Evolutionary conservation across 345 rosid species (phyloP).

Genomic region (Trapa bicornis): DNA sequence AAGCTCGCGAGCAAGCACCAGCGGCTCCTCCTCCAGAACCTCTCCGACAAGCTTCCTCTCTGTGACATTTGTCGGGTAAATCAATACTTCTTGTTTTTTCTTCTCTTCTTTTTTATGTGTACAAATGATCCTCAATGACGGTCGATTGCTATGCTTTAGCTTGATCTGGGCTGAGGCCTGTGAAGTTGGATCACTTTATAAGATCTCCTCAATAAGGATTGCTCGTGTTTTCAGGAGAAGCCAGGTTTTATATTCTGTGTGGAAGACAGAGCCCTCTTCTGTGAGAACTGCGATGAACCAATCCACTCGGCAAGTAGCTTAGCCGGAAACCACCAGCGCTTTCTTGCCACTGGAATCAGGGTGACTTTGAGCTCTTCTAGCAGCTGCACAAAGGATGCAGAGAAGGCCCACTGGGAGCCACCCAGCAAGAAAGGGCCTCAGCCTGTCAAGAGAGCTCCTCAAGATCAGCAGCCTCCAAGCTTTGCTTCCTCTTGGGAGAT

Average conservation of each 20-base stretch:
- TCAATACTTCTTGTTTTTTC: too few species aligned
- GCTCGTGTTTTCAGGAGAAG: conserved; percentile 46
- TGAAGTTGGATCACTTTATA: too few species aligned
- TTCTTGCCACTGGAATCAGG: conserved; percentile 81
- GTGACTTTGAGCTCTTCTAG: conserved; percentile 52
- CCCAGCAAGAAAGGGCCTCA: conserved; percentile 39
- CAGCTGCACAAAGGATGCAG: conserved; percentile 37
- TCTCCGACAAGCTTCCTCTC: conserved; percentile 17
- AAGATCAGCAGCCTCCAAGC: conserved; percentile 23
- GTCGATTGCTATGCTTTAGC: too few species aligned
- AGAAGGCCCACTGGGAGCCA: conserved; percentile 51
- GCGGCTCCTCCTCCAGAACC: conserved; percentile 55
- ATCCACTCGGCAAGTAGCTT: conserved; percentile 65
- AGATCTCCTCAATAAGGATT: neutral
- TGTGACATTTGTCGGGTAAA: too few species aligned
- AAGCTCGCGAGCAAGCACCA: conserved; percentile 98
- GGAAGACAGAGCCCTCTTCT: conserved; percentile 90
- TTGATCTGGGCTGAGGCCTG: too few species aligned
- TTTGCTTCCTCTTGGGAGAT: conserved; percentile 54
- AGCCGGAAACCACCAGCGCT: conserved; percentile 80
- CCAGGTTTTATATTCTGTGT: conserved; percentile 95
- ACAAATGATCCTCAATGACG: too few species aligned
- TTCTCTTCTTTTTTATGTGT: too few species aligned
- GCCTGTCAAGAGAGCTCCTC: conserved; percentile 25
- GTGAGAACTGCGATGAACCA: conserved; percentile 76